Percentiles rank a stretch among this genome's conserved stretches.
Evolutionary conservation across 176 grass and related monocot genomes (phyloP).

Genomic region (Tuctoria greenei): DNA sequence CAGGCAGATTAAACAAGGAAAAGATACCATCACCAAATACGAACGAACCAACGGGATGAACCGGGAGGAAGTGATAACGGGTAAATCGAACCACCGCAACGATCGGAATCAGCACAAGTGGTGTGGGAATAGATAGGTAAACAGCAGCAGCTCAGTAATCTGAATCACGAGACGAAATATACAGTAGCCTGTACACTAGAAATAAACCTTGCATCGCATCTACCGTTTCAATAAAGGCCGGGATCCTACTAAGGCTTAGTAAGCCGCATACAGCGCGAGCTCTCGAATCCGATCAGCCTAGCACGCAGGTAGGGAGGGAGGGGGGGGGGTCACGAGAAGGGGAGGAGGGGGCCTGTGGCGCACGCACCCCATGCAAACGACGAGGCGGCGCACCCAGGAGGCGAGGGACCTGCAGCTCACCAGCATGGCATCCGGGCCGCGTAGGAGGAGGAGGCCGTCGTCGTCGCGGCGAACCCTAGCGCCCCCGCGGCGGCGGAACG

Average conservation of each 20-base stretch:
- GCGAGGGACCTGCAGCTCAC: conserved; percentile 65
- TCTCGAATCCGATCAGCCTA: not conserved
- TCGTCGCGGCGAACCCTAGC: conserved; percentile 34
- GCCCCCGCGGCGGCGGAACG: conserved; percentile 17
- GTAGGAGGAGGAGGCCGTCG: not conserved
- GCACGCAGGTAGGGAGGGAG: not conserved
- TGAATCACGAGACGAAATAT: conserved; percentile 15
- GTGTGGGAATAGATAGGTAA: not conserved
- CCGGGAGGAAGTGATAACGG: not conserved
- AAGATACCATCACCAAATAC: conserved; percentile 22
- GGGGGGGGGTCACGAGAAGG: not conserved
- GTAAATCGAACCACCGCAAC: not conserved
- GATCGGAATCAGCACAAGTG: not conserved
- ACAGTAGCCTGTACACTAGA: not conserved
- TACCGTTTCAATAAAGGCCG: not conserved
- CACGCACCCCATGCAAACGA: conserved; percentile 90
- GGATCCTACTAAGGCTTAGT: not conserved
- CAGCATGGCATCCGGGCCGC: conserved; percentile 52
- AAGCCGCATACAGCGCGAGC: not conserved
- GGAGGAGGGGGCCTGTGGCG: conserved; percentile 5
- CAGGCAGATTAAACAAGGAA: conserved; percentile 33
- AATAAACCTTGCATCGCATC: conserved; percentile 20
- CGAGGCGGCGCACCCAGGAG: conserved; percentile 68
- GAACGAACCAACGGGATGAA: not conserved
- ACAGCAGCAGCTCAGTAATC: not conserved